Evolutionary conservation across 2,329 filamentous ascomycete genomes (phyloP).

Genomic region (Phaeosphaeria sp.): DNA sequence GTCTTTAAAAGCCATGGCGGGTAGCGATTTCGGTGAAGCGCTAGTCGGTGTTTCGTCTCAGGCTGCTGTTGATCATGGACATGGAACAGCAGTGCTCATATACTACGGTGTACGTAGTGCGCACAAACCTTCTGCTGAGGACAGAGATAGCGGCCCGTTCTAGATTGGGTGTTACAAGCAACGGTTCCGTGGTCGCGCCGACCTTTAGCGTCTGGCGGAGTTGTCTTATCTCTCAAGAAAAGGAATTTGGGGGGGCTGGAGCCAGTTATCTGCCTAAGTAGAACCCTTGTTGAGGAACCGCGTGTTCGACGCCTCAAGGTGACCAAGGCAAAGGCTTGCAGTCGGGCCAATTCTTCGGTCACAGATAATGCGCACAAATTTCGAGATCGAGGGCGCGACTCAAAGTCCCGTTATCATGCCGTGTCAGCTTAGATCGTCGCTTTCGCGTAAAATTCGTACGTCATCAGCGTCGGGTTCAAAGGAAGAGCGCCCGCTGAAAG

Average conservation of each 20-base stretch:
- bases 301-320: neutral
- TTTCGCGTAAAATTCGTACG: neutral
- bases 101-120: neutral
- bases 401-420: neutral
- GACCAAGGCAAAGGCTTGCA: neutral
- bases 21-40: neutral
- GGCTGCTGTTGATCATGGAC: neutral
- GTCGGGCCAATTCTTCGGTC: neutral
- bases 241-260: neutral
- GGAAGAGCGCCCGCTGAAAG: neutral
- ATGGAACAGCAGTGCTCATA: neutral
- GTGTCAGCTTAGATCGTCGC: neutral
- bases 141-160: neutral
- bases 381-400: neutral
- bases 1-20: constrained; percentile 12
- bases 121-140: neutral
- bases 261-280: neutral
- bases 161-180: neutral
- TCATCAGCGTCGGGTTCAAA: neutral
- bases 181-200: neutral
- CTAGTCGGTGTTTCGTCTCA: neutral
- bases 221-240: neutral
- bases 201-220: neutral
- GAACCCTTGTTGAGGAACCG: neutral
- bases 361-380: neutral